A percentile compares a stretch with the other conserved stretches of the same genome.
phyloP scores from a whole-genome alignment of 2,329 filamentous ascomycete genomes.

The Fusarium fujikuroi region DNA sequence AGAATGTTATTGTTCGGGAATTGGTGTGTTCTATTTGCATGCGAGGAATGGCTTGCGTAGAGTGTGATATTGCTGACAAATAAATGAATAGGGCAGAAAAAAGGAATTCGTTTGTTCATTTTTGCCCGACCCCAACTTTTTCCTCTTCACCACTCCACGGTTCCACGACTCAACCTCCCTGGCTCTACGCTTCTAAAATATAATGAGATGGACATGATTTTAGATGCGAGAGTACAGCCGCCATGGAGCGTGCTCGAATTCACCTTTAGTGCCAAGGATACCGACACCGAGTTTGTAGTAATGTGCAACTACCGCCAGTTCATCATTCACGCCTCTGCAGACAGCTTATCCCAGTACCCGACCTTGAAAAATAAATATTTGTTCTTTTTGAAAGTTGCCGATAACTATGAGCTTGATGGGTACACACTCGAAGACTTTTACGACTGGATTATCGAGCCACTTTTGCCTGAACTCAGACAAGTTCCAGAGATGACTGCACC shows the following conservation, averaged over 20 bases:
- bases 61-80: not conserved
- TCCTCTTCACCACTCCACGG: not conserved
- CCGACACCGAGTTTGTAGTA: not conserved
- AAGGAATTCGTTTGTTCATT: not conserved
- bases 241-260: not conserved
- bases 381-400: not conserved
- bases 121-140: not conserved
- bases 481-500: not conserved
- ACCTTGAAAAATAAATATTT: not conserved
- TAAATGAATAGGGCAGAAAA: accelerated
- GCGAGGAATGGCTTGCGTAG: no score
- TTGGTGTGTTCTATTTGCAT: not conserved
- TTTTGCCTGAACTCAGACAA: accelerated
- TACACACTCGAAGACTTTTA: not conserved
- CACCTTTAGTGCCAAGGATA: not conserved
- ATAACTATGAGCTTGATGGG: not conserved
- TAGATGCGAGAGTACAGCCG: accelerated
- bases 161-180: no score
- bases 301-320: not conserved
- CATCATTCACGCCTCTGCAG: not conserved
- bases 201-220: accelerated
- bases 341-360: not conserved
- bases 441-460: not conserved
- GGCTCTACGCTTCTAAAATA: no score
- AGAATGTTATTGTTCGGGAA: not conserved